Base-by-base conservation (phyloP, 352 stramenopile species). In the Phytophthora litchii region DNA sequence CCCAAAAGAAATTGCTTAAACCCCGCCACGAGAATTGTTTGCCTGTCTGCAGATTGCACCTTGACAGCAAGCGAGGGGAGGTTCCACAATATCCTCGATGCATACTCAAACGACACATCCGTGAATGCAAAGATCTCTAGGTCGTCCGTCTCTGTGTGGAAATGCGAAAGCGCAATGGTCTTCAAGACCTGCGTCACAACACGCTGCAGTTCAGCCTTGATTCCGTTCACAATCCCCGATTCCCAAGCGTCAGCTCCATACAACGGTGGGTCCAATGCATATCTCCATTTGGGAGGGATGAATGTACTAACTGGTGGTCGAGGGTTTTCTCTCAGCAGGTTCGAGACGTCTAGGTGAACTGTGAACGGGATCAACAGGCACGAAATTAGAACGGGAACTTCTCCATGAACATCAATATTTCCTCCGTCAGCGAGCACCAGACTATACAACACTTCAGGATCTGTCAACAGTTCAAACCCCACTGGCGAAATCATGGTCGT, bases 311-410 rank as follows among this genome's bases (percentile, higher is more conserved):
- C 20, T 11, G 3, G 23, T 12, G n/a, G 42, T 29, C 9, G 54
- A 21, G 31, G 27, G 7, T 53, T 72, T 32, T 45, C 66, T 47
- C 54, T 71, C 27, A 74, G 44, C 13, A 88, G 36, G 19, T 71
- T 72, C 20, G 72, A 78, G 8, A 92, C 19, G 42, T 87, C 78
- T 20, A 92, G 41, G 16, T 85, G 64, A 34, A 92, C 72, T 9
- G 82, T 90, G 52, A 94, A 90, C 0, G 85, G 82, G 27, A 92
- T 55, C 16, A 94, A 60, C 40, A 94, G 60, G 55, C 85, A 94
- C 43, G 55, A 80, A 48, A 92, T 84, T 14, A 68, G 63, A 19
- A 94, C 72, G 0, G 79, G 71, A 14, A 91, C 54, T 17, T 61
- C 58, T 29, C 82, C 85, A 9, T 51, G 35, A 4, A 92, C 51